A percentile compares a stretch with the other conserved stretches of the same genome.
Evolutionary conservation across 805 yeast species (phyloP).

Genomic region (Tetrapisispora iriomotensis): DNA sequence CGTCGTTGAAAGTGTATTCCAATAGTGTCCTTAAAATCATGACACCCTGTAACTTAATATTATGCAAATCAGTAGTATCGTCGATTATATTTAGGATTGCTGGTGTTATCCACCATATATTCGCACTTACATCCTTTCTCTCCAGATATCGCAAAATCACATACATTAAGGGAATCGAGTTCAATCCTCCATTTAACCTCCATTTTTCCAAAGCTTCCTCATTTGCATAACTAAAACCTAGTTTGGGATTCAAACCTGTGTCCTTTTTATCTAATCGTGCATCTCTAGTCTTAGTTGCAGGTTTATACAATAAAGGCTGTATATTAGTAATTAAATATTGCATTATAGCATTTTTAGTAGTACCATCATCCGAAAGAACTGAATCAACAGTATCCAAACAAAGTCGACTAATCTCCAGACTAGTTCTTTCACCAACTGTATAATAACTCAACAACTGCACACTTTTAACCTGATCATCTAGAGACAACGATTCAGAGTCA

Average conservation of each 20-base stretch:
- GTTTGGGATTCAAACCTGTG: constrained; percentile 10
- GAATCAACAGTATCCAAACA: background rate
- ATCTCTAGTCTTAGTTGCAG: background rate
- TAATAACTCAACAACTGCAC: background rate
- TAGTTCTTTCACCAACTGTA: background rate
- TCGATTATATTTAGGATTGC: constrained; percentile 26
- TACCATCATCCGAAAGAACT: background rate
- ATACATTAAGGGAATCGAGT: constrained; percentile 20
- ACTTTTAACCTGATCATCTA: background rate
- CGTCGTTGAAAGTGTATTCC: constrained; percentile 7
- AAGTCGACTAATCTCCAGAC: background rate
- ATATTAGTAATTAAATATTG: background rate
- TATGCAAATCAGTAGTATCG: constrained; percentile 19
- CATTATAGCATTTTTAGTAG: background rate
- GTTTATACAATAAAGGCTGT: constrained; percentile 2
- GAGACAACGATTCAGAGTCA: background rate
- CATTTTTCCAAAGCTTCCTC: constrained; percentile 17
- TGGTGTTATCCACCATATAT: constrained; percentile 28
- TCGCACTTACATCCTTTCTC: constrained; percentile 15
- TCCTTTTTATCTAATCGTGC: background rate
- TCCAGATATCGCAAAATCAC: constrained; percentile 12
- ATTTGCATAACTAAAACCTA: constrained; percentile 12
- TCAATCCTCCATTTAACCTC: constrained; percentile 18
- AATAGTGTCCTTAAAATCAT: constrained; percentile 13
- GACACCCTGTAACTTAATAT: constrained; percentile 21